Base-by-base conservation (phyloP, 148 eudicot species). In the Vaccinium corymbosum region DNA sequence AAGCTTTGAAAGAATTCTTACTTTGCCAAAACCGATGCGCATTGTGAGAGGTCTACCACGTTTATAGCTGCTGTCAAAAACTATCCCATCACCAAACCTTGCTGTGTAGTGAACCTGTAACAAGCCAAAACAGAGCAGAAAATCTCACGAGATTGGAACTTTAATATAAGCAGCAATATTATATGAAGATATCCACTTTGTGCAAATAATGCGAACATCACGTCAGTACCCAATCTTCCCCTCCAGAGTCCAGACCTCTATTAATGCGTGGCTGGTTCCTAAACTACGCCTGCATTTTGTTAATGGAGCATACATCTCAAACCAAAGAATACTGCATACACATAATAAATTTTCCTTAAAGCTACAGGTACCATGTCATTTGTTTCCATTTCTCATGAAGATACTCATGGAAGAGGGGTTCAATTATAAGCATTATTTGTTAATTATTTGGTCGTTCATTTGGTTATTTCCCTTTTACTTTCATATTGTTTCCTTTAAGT, bases 11-110 rank as follows among this genome's bases (percentile, higher is more conserved):
- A 59, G 72, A 42, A 22, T 46, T 84, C 86, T 84, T 90, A 95
- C 98, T 90, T 94, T 95, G 51, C 97, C 94, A 49, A 91, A 87
- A 80, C 98, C 98, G 64, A 94, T 84, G 72, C 98, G 97, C 98
- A 94, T 93, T n/a, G 95, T 95, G 51, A 95, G 93, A 83, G 94
- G 90, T 70, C 98, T 89, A n/a, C 91, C 98, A 32, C 97, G 97
- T 89, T 95, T 94, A 71, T 94, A 95, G 81, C 93, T 95, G 87
- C 98, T 95, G 79, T 94, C 98, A 83, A 95, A 95, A 38, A 95
- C 92, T 19, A 66, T 94, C 82, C 93, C 98, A 91, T 95, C 94
- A 17, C 88, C 93, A 89, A 95, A 95, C 78, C 98, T 93, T 17
- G 94, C 98, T 51, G 97, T 95, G 83, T 95, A 95, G 81, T 95